phyloP scores from a whole-genome alignment of 75 land plant genomes.

The Pinus taeda region DNA sequence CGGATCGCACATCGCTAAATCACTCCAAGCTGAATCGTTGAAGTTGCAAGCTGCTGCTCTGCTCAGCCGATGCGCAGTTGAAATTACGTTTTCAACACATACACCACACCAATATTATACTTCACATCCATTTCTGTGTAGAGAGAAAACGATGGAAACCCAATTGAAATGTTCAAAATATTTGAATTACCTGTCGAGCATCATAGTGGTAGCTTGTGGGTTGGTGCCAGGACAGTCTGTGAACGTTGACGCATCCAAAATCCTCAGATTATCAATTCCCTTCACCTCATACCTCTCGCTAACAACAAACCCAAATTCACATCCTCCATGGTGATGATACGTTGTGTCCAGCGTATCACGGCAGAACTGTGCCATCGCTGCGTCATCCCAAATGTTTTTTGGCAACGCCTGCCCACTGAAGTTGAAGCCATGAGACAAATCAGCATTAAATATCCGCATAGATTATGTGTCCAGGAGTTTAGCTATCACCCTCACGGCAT shows the following conservation, averaged over 20 bases:
- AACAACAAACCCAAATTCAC: constrained; percentile 13
- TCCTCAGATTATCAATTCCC: constrained; percentile 20
- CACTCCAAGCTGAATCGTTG: no score
- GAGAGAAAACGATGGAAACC: no score
- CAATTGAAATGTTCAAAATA: no score
- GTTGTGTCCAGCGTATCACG: constrained; percentile 11
- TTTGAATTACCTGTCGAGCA: neutral
- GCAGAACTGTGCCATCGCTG: constrained; percentile 15
- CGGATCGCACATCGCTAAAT: no score
- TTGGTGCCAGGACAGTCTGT: neutral
- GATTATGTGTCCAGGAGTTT: neutral
- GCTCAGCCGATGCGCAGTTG: no score
- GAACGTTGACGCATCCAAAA: constrained; percentile 29
- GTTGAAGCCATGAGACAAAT: neutral
- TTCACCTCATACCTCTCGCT: constrained; percentile 12
- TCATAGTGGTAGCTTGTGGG: neutral
- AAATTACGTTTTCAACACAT: no score
- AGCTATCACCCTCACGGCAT: constrained; percentile 36
- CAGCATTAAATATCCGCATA: neutral
- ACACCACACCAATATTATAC: no score
- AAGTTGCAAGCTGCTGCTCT: no score
- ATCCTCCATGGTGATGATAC: constrained; percentile 32
- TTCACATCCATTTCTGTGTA: no score
- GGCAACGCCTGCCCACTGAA: constrained; percentile 12
- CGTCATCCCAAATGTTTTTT: neutral